Conservation (phyloP, 169 alveolate species). For the Plasmodium knowlesi region DNA sequence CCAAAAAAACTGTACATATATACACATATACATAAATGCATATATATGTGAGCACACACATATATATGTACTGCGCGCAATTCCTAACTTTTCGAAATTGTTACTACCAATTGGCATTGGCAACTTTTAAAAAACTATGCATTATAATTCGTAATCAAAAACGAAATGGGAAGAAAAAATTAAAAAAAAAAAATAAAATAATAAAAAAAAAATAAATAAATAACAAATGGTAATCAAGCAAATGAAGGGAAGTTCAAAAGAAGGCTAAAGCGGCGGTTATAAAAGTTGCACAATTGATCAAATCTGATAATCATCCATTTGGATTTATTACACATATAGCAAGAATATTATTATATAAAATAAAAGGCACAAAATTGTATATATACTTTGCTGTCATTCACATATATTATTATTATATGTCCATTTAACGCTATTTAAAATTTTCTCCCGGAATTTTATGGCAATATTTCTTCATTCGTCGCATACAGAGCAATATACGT, state of each 20-base stretch:
- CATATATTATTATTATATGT: background rate
- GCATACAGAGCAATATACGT: background rate
- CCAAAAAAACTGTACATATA: background rate
- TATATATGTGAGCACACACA: background rate
- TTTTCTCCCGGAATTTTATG: background rate
- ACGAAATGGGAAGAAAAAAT: background rate
- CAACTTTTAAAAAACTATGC: background rate
- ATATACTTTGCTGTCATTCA: background rate
- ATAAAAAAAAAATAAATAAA: background rate
- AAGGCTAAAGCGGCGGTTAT: background rate
- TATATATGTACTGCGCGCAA: background rate
- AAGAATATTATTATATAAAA: background rate
- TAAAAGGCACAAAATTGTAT: background rate
- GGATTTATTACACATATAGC: background rate
- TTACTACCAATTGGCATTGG: slow-evolving; percentile 9
- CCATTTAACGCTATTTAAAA: background rate
- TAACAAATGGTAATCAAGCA: background rate
- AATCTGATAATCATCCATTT: background rate
- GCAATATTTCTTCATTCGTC: background rate
- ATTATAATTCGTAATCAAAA: background rate
- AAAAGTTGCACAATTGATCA: background rate
- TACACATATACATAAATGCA: background rate
- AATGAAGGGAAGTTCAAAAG: background rate
- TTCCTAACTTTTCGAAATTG: background rate
- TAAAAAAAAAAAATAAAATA: background rate